Percentiles rank a stretch among this genome's conserved stretches.
These are phyloP conservation scores for Elsinoe australis DNA, from an alignment of 2,329 filamentous ascomycete genomes.

Conservation along the genomic window DNA sequence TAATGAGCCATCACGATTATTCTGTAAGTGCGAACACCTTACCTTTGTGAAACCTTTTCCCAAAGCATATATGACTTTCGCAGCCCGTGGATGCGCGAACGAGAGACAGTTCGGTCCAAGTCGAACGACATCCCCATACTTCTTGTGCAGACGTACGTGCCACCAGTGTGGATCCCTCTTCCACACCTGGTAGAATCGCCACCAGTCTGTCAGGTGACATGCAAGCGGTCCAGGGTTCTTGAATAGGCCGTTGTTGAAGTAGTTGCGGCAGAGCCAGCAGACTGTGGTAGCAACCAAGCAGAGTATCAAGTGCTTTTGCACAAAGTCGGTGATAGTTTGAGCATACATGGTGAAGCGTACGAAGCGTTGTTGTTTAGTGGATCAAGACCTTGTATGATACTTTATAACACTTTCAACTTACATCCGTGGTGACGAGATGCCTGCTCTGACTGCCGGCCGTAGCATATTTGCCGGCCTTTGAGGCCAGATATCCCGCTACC, in stretches of 20 bases:
- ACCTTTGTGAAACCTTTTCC: constrained; percentile 6
- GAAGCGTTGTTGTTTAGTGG: no score
- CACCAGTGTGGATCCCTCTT: constrained; percentile 18
- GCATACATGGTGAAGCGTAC: background rate
- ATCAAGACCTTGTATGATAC: no score
- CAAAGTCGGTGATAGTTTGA: background rate
- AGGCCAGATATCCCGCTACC: no score
- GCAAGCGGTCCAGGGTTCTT: background rate
- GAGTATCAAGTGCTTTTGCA: background rate
- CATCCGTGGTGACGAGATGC: no score
- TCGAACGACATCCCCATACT: constrained; percentile 17
- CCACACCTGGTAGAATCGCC: constrained; percentile 29
- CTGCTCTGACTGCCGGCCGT: no score
- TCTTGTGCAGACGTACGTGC: constrained; percentile 15
- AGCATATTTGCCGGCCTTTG: no score
- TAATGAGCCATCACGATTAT: background rate
- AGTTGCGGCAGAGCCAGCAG: background rate
- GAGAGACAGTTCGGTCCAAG: constrained; percentile 18
- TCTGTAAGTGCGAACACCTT: no score
- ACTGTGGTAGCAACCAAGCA: background rate
- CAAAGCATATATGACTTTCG: constrained; percentile 14
- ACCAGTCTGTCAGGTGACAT: constrained; percentile 27
- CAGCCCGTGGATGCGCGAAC: constrained; percentile 14
- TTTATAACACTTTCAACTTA: no score
- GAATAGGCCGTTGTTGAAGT: background rate